A percentile compares a stretch with the other conserved stretches of the same genome.
phyloP scores from a whole-genome alignment of 345 rosid species.

The Streptanthus diversifolius region DNA sequence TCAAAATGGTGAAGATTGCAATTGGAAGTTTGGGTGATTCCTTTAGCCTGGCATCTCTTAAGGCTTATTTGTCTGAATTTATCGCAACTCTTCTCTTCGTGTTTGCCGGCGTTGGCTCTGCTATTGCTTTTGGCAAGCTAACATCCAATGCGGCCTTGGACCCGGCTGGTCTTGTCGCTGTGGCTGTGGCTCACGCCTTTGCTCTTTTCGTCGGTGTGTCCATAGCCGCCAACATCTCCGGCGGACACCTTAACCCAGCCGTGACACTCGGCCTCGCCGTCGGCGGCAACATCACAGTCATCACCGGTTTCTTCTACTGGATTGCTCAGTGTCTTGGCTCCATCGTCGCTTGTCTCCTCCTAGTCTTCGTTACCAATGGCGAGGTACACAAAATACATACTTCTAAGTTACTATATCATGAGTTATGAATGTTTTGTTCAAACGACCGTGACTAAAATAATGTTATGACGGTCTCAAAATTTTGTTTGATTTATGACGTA shows the following conservation, averaged over 20 bases:
- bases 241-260: slow-evolving; percentile 87
- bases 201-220: slow-evolving; percentile 79
- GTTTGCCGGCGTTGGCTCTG: slow-evolving; percentile 91
- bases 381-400: slow-evolving; percentile 31
- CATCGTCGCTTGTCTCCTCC: slow-evolving; percentile 79
- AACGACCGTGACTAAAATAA: slow-evolving; percentile 20
- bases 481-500: neutral
- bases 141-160: slow-evolving; percentile 69
- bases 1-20: slow-evolving; percentile 67
- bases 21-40: slow-evolving; percentile 74
- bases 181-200: slow-evolving; percentile 80
- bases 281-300: slow-evolving; percentile 77
- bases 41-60: slow-evolving; percentile 58
- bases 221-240: slow-evolving; percentile 80
- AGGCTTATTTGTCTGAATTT: slow-evolving; percentile 71
- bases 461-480: neutral
- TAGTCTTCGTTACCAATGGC: slow-evolving; percentile 54
- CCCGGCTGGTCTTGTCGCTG: slow-evolving; percentile 74
- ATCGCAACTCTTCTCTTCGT: slow-evolving; percentile 89
- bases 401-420: neutral
- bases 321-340: slow-evolving; percentile 85
- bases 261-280: slow-evolving; percentile 80
- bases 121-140: slow-evolving; percentile 73
- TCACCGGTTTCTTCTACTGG: slow-evolving; percentile 81
- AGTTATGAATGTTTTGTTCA: neutral